phyloP scores from a whole-genome alignment of 257 asterid genomes.

The Solanum rostratum region DNA sequence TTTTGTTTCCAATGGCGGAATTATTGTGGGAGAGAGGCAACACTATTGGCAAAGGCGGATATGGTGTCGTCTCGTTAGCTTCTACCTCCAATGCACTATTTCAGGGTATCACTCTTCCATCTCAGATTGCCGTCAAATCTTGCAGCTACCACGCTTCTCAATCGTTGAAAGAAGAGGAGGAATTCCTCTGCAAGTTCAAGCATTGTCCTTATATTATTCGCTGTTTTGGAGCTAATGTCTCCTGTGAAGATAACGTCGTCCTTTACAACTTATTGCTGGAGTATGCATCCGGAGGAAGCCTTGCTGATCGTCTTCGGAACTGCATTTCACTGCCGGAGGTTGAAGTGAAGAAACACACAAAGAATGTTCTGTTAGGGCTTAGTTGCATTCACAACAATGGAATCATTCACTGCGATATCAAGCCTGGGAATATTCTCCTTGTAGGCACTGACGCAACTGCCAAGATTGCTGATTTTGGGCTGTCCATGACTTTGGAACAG shows the following conservation, averaged over 20 bases:
- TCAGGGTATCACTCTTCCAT: neutral
- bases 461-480: conserved; percentile 1
- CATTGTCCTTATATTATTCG: neutral
- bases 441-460: neutral
- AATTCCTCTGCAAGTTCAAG: neutral
- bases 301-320: neutral
- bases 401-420: neutral
- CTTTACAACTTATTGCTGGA: neutral
- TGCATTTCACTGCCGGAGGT: neutral
- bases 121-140: conserved; percentile 1
- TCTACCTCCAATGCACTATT: neutral
- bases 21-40: neutral
- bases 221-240: neutral
- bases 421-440: conserved; percentile 2
- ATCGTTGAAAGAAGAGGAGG: neutral
- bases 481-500: neutral
- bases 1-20: neutral
- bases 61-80: neutral
- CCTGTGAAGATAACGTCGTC: neutral
- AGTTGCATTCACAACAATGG: neutral
- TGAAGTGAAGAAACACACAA: neutral
- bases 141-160: neutral
- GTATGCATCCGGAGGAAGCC: neutral
- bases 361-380: neutral
- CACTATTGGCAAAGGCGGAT: neutral